Percentiles rank a stretch among this genome's conserved stretches.
These are phyloP conservation scores for Sclerotinia sclerotiorum DNA, from an alignment of 2,329 filamentous ascomycete genomes.

Conservation along the genomic window DNA sequence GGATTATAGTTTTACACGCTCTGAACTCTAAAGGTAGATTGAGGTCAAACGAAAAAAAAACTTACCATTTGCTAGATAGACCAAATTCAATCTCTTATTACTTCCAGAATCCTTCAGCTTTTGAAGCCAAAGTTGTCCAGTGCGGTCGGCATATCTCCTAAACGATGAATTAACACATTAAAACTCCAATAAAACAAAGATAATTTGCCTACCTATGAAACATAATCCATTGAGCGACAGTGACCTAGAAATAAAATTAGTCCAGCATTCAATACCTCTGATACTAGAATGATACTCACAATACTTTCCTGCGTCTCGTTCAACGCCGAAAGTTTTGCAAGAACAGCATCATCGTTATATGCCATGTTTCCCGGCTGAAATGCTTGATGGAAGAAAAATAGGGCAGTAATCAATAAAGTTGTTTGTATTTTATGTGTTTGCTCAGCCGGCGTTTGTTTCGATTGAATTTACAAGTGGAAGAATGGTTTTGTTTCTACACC, in stretches of 20 bases:
- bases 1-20: conserved; percentile 22
- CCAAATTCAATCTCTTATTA: conserved; percentile 81
- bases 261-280: conserved; percentile 7
- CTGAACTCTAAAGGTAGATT: conserved; percentile 29
- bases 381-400: not conserved
- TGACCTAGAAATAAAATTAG: conserved; percentile 50
- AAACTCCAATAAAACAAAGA: not conserved
- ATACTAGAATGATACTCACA: conserved; percentile 39
- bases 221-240: conserved; percentile 98
- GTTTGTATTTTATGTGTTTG: conserved; percentile 11
- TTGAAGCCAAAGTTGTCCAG: conserved; percentile 88
- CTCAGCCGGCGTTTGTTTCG: conserved; percentile 5
- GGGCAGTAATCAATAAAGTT: conserved; percentile 16
- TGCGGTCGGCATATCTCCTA: conserved; percentile 89
- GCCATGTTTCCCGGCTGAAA: conserved; percentile 60
- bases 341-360: conserved; percentile 92
- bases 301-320: conserved; percentile 99
- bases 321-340: conserved; percentile 89
- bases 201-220: conserved; percentile 76
- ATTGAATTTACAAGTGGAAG: conserved; percentile 11
- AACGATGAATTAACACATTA: conserved; percentile 38
- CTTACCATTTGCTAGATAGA: conserved; percentile 94
- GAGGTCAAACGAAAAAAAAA: conserved; percentile 13
- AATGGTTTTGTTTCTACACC: conserved; percentile 15
- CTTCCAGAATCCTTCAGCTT: conserved; percentile 83